Conservation (phyloP, 2,329 filamentous ascomycete species). For the Keithomyces neogunnii region DNA sequence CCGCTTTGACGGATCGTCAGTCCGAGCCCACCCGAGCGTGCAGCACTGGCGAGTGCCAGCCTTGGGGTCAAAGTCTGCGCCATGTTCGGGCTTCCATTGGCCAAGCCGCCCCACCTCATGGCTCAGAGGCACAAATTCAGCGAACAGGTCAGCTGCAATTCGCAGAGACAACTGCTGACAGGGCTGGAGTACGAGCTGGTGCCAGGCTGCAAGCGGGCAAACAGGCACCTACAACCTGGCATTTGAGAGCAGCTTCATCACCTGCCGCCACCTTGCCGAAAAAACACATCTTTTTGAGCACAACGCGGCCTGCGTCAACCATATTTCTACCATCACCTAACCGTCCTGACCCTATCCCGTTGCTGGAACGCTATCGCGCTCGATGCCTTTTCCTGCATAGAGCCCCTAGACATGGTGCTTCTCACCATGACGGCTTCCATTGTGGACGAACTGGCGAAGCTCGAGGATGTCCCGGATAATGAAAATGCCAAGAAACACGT, state of each 20-base stretch:
- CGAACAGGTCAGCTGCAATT: neutral
- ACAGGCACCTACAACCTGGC: neutral
- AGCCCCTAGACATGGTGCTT: constrained; percentile 52
- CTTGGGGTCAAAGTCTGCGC: neutral
- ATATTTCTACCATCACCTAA: neutral
- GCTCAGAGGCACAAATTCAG: neutral
- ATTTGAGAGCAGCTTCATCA: neutral
- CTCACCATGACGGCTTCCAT: constrained; percentile 67
- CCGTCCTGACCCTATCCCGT: neutral
- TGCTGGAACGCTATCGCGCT: neutral
- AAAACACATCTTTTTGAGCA: too few relatives aligned
- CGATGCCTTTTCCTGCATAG: neutral
- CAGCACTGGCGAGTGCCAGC: neutral
- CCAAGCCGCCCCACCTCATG: neutral
- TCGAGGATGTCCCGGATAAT: constrained; percentile 11
- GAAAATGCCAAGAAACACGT: constrained; percentile 2
- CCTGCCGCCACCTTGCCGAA: too few relatives aligned
- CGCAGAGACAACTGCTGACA: too few relatives aligned
- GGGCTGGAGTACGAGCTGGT: neutral
- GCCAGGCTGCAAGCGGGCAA: too few relatives aligned
- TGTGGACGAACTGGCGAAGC: constrained; percentile 48
- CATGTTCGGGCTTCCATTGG: neutral
- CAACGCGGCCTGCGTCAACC: too few relatives aligned
- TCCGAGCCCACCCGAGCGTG: constrained; percentile 5
- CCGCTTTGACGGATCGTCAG: constrained; percentile 2